A percentile compares a stretch with the other conserved stretches of the same genome.
phyloP scores from a whole-genome alignment of 805 yeast genomes.

The Helenozyma rhizophorensis region DNA sequence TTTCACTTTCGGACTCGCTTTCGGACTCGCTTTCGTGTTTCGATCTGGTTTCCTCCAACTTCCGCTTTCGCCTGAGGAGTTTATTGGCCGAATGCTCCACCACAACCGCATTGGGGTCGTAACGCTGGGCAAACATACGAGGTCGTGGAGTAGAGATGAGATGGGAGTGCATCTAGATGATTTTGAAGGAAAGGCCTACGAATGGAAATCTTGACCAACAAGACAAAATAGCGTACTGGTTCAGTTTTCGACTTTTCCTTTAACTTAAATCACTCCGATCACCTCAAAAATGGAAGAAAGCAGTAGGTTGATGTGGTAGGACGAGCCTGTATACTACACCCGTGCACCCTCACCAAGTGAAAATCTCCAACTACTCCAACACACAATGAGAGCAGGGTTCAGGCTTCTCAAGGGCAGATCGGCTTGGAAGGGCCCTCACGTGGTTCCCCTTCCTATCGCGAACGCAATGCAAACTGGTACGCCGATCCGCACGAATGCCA shows the following conservation, averaged over 20 bases:
- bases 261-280: too few species aligned
- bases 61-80: constrained; percentile 16
- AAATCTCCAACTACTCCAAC: constrained; percentile 1
- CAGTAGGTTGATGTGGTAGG: constrained; percentile 43
- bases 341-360: too few species aligned
- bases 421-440: constrained; percentile 72
- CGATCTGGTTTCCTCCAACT: constrained; percentile 8
- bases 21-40: neutral
- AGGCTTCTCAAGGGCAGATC: constrained; percentile 30
- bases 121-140: constrained; percentile 71
- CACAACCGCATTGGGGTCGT: constrained; percentile 43
- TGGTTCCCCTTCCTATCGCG: constrained; percentile 91
- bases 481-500: constrained; percentile 93
- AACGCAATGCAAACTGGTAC: constrained; percentile 76
- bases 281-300: too few species aligned
- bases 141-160: constrained; percentile 1
- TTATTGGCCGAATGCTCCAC: constrained; percentile 8
- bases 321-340: neutral
- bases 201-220: too few species aligned
- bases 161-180: too few species aligned
- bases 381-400: constrained; percentile 32
- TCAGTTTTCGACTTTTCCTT: too few species aligned
- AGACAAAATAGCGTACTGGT: too few species aligned
- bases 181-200: too few species aligned
- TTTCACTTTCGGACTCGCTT: constrained; percentile 1